Evolutionary conservation across 2,329 filamentous ascomycete species (phyloP), one percentile per base, ranked within the genome.

Genomic region (Pyricularia pennisetigena): DNA sequence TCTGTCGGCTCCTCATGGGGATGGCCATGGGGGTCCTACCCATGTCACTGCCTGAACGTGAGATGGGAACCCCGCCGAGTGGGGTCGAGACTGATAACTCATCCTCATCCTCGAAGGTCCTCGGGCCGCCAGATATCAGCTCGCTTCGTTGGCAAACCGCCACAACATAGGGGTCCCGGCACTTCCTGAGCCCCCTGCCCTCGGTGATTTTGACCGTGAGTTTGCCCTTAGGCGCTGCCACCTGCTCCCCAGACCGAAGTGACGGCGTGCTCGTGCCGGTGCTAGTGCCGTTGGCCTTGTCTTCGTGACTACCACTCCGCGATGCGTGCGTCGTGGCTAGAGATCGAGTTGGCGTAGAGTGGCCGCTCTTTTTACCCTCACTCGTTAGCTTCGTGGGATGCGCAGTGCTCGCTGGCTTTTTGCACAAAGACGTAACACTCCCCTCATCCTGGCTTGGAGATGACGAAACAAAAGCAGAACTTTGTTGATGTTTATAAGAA

Each of bases 101-200:
- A 63, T 88, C 87, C 49, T 87, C 84, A 63, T 90, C 89, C 35
- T 84, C 82, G 28, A 84, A 79, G 68, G 83, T 82, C 49, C 89
- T 87, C 14, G 94, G 92, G 2, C 93, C 93, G 68, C 92, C 90
- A 0, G 95, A 98, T 68, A 99, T 97, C 73, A 97, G 90, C 78
- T 99, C 95, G 75, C 94, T 97, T 77, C 93, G 91, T 78, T 99
- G 95, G 75, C 98, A 99, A 29, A 97, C 94, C 69, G 92, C 97
- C 12, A 99, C 93, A 67, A 97, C 92, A 74, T 99, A 99, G 1
- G 95, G 95, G 74, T 97, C 92, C 69, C 89, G 88, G 75, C 93
- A 93, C 69, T 89, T 92, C 70, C 90, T 86, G 67, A 99, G 80
- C 10, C 92, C 92, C 74, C 93, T 86, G 65, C 91, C 95, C 77